Evolutionary conservation across 441 rosid genomes (phyloP).

Genomic region (Cnidoscolus chayamansa): DNA sequence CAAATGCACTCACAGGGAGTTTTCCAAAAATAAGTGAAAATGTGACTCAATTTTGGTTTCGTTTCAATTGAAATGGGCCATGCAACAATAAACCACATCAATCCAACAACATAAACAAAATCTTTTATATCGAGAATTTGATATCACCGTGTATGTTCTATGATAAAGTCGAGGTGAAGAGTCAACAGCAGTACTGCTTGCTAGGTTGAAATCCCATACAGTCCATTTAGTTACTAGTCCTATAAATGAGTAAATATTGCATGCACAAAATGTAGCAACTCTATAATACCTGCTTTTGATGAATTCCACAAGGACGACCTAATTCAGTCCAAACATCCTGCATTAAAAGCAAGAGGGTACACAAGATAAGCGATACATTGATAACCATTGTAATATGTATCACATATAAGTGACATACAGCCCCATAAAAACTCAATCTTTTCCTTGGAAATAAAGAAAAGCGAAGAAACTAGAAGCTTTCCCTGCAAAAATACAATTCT

Average conservation of each 20-base stretch:
- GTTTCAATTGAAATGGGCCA: background rate
- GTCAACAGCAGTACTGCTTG: background rate
- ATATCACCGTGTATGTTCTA: background rate
- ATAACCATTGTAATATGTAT: background rate
- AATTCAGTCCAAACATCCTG: conserved; percentile 99
- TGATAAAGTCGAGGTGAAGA: background rate
- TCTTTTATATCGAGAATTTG: background rate
- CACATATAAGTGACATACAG: background rate
- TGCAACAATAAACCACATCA: background rate
- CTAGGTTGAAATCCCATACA: background rate
- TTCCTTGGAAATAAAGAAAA: background rate
- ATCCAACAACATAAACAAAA: background rate
- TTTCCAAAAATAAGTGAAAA: background rate
- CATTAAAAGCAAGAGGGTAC: conserved; percentile 25
- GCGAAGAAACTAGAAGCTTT: background rate
- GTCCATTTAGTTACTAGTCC: background rate
- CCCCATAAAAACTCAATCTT: background rate
- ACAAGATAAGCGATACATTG: background rate
- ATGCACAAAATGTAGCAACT: conserved; percentile 15
- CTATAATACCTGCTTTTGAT: conserved; percentile 80
- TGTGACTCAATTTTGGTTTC: background rate
- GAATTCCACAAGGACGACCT: conserved; percentile 98
- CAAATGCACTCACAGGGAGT: background rate
- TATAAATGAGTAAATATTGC: conserved; percentile 13
- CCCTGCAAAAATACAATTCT: background rate